Evolutionary conservation across 2,329 filamentous ascomycete genomes (phyloP), one percentile per base, ranked within the genome.

Genomic region (Lomentospora prolificans): DNA sequence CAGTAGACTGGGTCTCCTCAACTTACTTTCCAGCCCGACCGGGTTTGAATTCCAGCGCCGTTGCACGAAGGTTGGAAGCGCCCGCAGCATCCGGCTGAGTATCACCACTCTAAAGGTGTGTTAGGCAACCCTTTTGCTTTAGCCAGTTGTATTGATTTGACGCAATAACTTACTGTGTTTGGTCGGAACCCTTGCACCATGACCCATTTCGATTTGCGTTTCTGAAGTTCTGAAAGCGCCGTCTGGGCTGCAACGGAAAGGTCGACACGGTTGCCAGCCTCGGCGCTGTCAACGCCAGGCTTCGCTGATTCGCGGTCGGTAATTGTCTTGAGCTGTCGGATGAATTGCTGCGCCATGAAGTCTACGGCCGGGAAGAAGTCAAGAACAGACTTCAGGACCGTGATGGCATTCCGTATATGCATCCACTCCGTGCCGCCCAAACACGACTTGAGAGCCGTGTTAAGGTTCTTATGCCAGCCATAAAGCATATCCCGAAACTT

Each of bases 351-450:
- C 31, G 89, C 94, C 78, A 95, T 92, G 68, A 90, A 94, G 65
- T 95, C 90, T 57, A 97, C 82, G 14, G 85, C 86, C 3, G 94
- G 95, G 76, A 96, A 99, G 64, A 84, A 80, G 53, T 90, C 84
- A 24, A 89, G 80, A 51, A 96, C 78, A 9, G 82, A 80, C 66
- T 94, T 95, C 58, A 99, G 76, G 3, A 97, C 79, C 57, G 87
- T 94, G 61, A 97, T 95, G 48, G 90, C 90, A 67, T 99, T 99
- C 56, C 92, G 85, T 66, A 97, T 95, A 68, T 96, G 91, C 87
- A 96, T 96, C 81, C 94, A 99, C 70, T 97, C 92, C 30, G 82
- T 84, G 27, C 86, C 86, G 17, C 83, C 82, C 50, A 99, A 77
- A 66, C 92, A 96, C 36, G 80, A 80, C 66, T 90, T 91, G 55